phyloP scores from a whole-genome alignment of 1,284 basidiomycete species.

The Sporisorium sorghi region DNA sequence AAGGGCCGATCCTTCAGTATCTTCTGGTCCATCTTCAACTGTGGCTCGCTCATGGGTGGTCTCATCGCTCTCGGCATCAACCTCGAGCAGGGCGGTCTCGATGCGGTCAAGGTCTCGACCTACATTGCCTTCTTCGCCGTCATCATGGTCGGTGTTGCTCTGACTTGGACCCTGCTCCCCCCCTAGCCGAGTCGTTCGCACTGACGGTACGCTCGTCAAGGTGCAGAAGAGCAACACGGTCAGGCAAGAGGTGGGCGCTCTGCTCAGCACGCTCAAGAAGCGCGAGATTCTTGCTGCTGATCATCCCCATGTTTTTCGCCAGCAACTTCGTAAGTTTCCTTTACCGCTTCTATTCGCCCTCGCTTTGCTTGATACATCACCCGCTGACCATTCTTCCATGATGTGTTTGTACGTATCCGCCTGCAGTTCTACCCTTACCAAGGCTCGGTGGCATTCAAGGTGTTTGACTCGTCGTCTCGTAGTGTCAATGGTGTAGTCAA shows the following conservation, averaged over 20 bases:
- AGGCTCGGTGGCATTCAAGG: slow-evolving; percentile 34
- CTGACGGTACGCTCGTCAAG: slow-evolving; percentile 51
- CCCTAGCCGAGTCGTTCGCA: slow-evolving; percentile 48
- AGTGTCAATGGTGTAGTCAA: slow-evolving; percentile 38
- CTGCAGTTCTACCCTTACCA: slow-evolving; percentile 55
- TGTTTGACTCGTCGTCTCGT: slow-evolving; percentile 22
- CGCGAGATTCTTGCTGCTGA: slow-evolving; percentile 46
- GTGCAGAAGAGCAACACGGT: slow-evolving; percentile 31
- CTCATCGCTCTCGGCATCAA: slow-evolving; percentile 74
- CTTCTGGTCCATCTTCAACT: slow-evolving; percentile 78
- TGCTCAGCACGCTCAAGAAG: slow-evolving; percentile 39
- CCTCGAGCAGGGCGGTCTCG: slow-evolving; percentile 40
- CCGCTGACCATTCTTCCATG: background rate
- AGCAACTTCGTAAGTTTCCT: slow-evolving; percentile 26
- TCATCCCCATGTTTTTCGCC: slow-evolving; percentile 56
- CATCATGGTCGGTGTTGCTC: slow-evolving; percentile 52
- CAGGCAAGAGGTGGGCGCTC: slow-evolving; percentile 39
- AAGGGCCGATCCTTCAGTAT: slow-evolving; percentile 80
- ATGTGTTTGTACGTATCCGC: background rate
- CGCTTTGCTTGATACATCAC: no score
- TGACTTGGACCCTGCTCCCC: slow-evolving; percentile 44
- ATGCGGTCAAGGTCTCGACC: slow-evolving; percentile 32
- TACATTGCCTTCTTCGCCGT: slow-evolving; percentile 58
- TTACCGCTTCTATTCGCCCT: background rate
- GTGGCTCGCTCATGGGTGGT: slow-evolving; percentile 77